phyloP scores from a whole-genome alignment of 352 stramenopile species.

The Phytophthora podocarpi region DNA sequence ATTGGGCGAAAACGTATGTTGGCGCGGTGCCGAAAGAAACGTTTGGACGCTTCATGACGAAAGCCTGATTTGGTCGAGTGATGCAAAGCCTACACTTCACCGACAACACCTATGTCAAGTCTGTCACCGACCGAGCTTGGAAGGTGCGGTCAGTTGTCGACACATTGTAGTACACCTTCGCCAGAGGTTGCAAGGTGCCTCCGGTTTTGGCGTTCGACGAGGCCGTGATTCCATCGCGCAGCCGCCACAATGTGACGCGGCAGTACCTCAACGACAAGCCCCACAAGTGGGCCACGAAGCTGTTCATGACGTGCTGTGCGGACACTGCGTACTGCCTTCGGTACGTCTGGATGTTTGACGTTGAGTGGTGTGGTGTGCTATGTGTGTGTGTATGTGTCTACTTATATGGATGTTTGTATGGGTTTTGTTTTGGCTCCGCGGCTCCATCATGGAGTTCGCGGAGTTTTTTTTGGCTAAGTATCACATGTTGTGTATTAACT shows the following conservation, averaged over 20 bases:
- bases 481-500: conserved; percentile 17
- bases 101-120: too few species aligned
- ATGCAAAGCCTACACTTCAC: conserved; percentile 27
- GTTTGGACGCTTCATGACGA: conserved; percentile 16
- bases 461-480: conserved; percentile 18
- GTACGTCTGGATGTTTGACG: too few species aligned
- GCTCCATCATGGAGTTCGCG: too few species aligned
- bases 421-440: too few species aligned
- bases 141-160: conserved; percentile 11
- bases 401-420: too few species aligned
- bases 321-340: conserved; percentile 13
- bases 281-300: conserved; percentile 25
- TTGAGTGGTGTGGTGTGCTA: too few species aligned
- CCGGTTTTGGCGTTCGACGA: conserved; percentile 19
- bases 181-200: neutral
- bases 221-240: conserved; percentile 13
- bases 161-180: conserved; percentile 5
- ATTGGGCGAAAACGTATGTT: neutral
- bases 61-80: conserved; percentile 3
- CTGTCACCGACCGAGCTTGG: conserved; percentile 12
- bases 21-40: conserved; percentile 17
- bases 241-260: conserved; percentile 3
- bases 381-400: too few species aligned
- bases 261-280: conserved; percentile 24
- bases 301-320: conserved; percentile 25